phyloP scores from a whole-genome alignment of 1,284 basidiomycete genomes.

The Malassezia nana region DNA sequence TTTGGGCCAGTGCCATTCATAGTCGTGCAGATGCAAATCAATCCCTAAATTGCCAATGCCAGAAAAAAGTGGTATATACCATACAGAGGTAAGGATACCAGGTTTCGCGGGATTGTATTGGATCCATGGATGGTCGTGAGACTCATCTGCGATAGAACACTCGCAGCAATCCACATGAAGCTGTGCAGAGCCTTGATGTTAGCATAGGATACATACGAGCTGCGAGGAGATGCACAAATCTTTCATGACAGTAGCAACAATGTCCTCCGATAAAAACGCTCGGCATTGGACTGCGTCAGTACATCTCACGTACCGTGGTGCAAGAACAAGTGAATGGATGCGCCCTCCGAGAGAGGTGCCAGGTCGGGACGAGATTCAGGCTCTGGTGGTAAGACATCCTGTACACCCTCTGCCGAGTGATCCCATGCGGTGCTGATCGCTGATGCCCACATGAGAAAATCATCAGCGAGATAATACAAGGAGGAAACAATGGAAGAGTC shows the following conservation, averaged over 20 bases:
- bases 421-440: neutral
- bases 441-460: neutral
- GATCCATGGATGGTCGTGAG: neutral
- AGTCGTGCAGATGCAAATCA: neutral
- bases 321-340: neutral
- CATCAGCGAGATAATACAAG: neutral
- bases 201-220: neutral
- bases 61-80: neutral
- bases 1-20: constrained; percentile 49
- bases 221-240: neutral
- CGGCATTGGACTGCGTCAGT: neutral
- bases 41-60: neutral
- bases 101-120: neutral
- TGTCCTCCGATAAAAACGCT: neutral
- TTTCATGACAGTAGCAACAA: neutral
- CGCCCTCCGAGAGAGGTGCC: neutral
- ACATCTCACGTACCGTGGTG: neutral
- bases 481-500: neutral
- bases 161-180: neutral
- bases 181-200: neutral
- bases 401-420: too few relatives aligned
- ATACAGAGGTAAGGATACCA: neutral
- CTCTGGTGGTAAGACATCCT: too few relatives aligned
- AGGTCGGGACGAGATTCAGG: neutral
- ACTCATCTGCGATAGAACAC: neutral